phyloP scores from a whole-genome alignment of 768 basidiomycete genomes.

The Tephrocybe sp. region DNA sequence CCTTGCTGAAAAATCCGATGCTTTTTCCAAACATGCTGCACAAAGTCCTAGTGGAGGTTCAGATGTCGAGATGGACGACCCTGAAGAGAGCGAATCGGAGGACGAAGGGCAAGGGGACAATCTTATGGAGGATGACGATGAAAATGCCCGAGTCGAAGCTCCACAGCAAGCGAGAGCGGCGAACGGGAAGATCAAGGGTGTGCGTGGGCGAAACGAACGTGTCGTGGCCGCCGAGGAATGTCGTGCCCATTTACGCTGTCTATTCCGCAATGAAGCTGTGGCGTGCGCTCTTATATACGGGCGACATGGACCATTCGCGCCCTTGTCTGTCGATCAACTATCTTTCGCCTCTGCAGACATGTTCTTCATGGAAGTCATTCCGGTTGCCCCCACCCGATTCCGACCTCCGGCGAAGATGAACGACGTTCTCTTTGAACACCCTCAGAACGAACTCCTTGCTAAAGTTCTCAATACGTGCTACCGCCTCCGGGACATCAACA shows the following conservation, averaged over 20 bases:
- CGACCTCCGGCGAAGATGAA: conserved; percentile 91
- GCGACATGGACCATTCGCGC: conserved; percentile 84
- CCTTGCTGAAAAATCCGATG: conserved; percentile 42
- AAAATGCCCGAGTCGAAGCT: conserved; percentile 21
- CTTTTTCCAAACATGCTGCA: conserved; percentile 23
- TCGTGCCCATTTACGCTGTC: conserved; percentile 85
- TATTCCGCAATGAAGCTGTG: conserved; percentile 82
- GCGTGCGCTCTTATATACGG: conserved; percentile 90
- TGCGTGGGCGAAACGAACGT: conserved; percentile 84
- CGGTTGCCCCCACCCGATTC: conserved; percentile 94
- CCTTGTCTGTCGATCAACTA: conserved; percentile 56
- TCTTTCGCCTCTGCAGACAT: conserved; percentile 85
- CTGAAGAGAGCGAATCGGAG: conserved; percentile 41
- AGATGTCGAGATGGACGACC: conserved; percentile 52
- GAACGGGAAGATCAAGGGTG: conserved; percentile 74
- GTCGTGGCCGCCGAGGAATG: conserved; percentile 91
- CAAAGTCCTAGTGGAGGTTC: conserved; percentile 33
- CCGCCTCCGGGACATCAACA: conserved; percentile 74
- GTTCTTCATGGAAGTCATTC: conserved; percentile 94
- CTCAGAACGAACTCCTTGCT: conserved; percentile 89
- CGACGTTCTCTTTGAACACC: conserved; percentile 92
- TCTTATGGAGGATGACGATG: conserved; percentile 50
- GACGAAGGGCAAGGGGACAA: conserved; percentile 42
- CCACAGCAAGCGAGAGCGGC: conserved; percentile 60
- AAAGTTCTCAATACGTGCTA: conserved; percentile 81